Base-by-base conservation (phyloP, 495 filamentous ascomycete genomes). In the Podospora comata region DNA sequence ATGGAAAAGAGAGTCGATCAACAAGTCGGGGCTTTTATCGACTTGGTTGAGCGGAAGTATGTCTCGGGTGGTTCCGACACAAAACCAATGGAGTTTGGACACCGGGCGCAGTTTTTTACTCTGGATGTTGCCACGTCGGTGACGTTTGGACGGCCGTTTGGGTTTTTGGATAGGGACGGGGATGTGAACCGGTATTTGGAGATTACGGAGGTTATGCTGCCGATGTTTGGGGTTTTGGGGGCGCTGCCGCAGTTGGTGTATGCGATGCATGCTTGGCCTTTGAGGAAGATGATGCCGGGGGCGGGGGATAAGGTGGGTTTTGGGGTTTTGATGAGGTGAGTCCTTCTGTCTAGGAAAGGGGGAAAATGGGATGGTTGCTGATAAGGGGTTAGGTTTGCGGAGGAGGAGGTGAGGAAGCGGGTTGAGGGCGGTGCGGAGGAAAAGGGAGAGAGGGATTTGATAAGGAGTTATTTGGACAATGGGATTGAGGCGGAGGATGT, bases 101-200 rank as follows among this genome's bases (percentile, higher is more conserved):
- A 60, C 0, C 71, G 79, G 5, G 76, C 78, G 7, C 74, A 80
- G 64, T 87, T 72, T 71, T 85, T 86, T 60, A 85, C 84, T 4
- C 70, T 86, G 16, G 85, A 87, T 68, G 73, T 82, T 2, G 80
- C 85, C 67, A 79, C 81, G 18, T 78, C 75, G 16, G 66, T 84
- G 3, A 78, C 87, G 71, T 83, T 81, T 56, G 73, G 90, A 62
- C 66, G 90, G 70, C 68, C 80, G 69, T 82, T 86, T 76, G 77
- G 55, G 55, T 58, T 20, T 58, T 19, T 58, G 55, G 55, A 58
- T 4, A 20, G 55, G 55, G 55, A 58, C 23, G 55, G 23, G 55
- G 55, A 58, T 58, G 55, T 58, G n/a, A 20, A 20, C 23, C 5
- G 55, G 55, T 58, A 58, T 26, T 9, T 58, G 16, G 55, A 58